Percentiles rank a stretch among this genome's conserved stretches.
Conservation (phyloP, 768 basidiomycete species). For the Dioszegia aurantiaca region DNA sequence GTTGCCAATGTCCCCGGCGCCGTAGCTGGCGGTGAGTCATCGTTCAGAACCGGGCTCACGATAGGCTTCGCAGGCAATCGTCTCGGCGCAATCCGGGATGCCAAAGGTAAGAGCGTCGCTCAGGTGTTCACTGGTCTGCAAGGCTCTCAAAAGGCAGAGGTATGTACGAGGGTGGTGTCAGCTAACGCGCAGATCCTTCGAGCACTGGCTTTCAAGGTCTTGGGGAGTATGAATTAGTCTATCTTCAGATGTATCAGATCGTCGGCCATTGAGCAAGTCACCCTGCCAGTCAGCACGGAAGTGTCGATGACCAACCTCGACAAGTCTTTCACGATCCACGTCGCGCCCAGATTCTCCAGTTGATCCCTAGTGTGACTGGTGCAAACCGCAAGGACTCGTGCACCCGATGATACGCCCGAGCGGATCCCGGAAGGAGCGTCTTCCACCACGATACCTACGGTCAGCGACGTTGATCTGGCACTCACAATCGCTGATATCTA, state of each 20-base stretch:
- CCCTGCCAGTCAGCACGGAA: not conserved
- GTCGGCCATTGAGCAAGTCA: not conserved
- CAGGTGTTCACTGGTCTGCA: constrained; percentile 77
- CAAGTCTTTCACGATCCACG: constrained; percentile 69
- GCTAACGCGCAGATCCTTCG: constrained; percentile 64
- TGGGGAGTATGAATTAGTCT: constrained; percentile 58
- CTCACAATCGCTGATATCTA: constrained; percentile 62
- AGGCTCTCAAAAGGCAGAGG: constrained; percentile 81
- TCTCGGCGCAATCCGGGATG: constrained; percentile 86
- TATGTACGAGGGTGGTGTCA: constrained; percentile 44
- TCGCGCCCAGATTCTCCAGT: constrained; percentile 60
- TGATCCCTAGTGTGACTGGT: constrained; percentile 67
- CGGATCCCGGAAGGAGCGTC: constrained; percentile 81
- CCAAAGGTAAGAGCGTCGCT: constrained; percentile 87
- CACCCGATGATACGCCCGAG: constrained; percentile 72
- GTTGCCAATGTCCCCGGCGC: constrained; percentile 81
- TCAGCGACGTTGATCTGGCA: constrained; percentile 5
- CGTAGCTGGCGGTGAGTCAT: constrained; percentile 64
- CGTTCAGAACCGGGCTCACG: constrained; percentile 11
- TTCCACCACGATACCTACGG: constrained; percentile 68
- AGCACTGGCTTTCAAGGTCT: constrained; percentile 75
- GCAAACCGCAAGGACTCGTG: constrained; percentile 74
- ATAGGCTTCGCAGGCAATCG: constrained; percentile 74
- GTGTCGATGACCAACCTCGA: not conserved
- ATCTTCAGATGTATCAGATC: not conserved